A percentile compares a stretch with the other conserved stretches of the same genome.
phyloP scores from a whole-genome alignment of 148 eudicot genomes.

The Rhododendron mucronatum region DNA sequence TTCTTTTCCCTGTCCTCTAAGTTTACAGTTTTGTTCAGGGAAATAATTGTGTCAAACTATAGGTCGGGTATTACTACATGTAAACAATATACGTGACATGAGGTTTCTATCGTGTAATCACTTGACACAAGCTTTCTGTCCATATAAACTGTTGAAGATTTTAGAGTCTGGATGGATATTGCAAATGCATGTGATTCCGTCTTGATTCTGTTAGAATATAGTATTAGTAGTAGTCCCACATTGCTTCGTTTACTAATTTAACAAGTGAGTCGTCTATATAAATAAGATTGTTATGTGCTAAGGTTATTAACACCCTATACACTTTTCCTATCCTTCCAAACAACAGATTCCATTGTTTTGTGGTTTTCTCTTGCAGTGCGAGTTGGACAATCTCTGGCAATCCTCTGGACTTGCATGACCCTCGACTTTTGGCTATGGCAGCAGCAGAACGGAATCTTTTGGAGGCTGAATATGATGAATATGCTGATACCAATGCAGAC shows the following conservation, averaged over 20 bases:
- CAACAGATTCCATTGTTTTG: neutral
- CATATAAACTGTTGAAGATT: neutral
- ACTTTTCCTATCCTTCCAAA: too few relatives aligned
- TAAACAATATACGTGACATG: neutral
- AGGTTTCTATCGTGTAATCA: neutral
- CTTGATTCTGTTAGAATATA: neutral
- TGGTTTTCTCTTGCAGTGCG: slow-evolving; percentile 20
- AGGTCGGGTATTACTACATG: neutral
- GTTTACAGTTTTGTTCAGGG: neutral
- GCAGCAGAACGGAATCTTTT: slow-evolving; percentile 62
- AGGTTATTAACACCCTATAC: too few relatives aligned
- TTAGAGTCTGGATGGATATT: neutral
- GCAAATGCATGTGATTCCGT: neutral
- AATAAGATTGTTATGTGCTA: too few relatives aligned
- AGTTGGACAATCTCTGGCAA: slow-evolving; percentile 67
- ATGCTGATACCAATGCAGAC: slow-evolving; percentile 64
- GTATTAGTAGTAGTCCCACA: too few relatives aligned
- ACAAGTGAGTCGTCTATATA: too few relatives aligned
- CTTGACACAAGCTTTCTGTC: neutral
- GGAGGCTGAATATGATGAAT: slow-evolving; percentile 81
- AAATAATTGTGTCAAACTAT: neutral
- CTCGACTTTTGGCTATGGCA: slow-evolving; percentile 75
- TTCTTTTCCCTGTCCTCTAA: neutral
- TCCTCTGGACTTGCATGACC: slow-evolving; percentile 66
- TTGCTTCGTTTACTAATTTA: too few relatives aligned